Base-by-base conservation (phyloP, 192 early-diverging fungal species). In the Mortierella alpina region DNA sequence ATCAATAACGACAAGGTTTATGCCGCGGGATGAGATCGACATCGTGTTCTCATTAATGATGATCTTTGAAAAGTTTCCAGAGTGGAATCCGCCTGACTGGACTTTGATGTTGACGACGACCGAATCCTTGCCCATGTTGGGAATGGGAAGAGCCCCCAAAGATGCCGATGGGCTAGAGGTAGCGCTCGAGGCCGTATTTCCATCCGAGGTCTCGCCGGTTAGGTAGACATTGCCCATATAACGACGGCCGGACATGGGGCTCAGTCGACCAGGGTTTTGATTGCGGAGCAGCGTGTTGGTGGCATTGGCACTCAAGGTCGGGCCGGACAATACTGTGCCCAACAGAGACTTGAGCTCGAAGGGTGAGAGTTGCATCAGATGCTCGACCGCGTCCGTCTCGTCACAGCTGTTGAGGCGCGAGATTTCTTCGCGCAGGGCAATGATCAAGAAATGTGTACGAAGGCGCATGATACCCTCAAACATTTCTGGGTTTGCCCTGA, bases 381-480 rank as follows among this genome's bases (percentile, higher is more conserved):
- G 85, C 63, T 95, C 94, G 45, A 95, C 82, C 7, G 94, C 95
- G 59, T 92, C 91, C 20, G 91, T 91, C 76, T 95, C 94, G 67
- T 92, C 88, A 68, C 91, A 93, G 15, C 87, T 84, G 54, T 90
- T 88, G 69, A 93, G 84, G 31, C 92, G 85, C 20, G 90, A 89
- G 44, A 96, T 92, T 82, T 96, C 95, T 67, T 96, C 95, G 44
- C 95, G 85, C 75, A 96, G 85, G 11, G 95, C 95, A 85, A 95
- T 92, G 44, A 96, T 90, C 56, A 96, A 87, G 66, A 90, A 92
- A 75, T 95, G 93, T 0, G 91, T 94, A 23, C 95, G 90, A 17
- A 96, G 85, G 45, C 92, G 83, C 82, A 95, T 87, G 68, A 96
- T 95, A 61, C 95, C 95, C 31, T 93, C 89, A 85, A 96, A 96